A percentile compares a stretch with the other conserved stretches of the same genome.
phyloP scores from a whole-genome alignment of 108 stramenopile genomes.

The Cyclotella sp. region DNA sequence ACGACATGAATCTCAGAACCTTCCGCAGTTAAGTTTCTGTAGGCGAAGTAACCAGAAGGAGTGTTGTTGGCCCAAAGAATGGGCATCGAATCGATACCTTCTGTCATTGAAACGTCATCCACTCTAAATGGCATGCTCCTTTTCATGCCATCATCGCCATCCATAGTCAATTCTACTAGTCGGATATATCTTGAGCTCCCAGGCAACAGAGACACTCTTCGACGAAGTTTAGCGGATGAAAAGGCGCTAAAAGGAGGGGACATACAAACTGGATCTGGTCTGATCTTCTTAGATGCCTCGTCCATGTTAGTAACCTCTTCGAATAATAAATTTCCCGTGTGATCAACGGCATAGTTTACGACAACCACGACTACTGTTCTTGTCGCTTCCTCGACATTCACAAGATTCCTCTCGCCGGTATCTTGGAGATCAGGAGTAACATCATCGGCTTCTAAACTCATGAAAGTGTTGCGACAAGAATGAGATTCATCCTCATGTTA shows the following conservation, averaged over 20 bases:
- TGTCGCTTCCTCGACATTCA: slow-evolving; percentile 5
- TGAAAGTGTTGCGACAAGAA: too few relatives aligned
- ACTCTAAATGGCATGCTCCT: slow-evolving; percentile 71
- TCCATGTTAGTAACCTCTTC: slow-evolving; percentile 44
- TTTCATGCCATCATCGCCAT: slow-evolving; percentile 67
- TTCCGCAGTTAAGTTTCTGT: slow-evolving; percentile 67
- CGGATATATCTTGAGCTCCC: slow-evolving; percentile 54
- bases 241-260: slow-evolving; percentile 75
- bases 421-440: slow-evolving; percentile 44
- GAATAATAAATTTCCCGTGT: slow-evolving; percentile 81
- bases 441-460: slow-evolving; percentile 47
- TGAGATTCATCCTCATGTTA: too few relatives aligned
- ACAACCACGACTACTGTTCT: slow-evolving; percentile 69
- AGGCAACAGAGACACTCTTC: slow-evolving; percentile 79
- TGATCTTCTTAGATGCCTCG: not conserved
- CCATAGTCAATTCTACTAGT: slow-evolving; percentile 80
- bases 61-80: slow-evolving; percentile 73
- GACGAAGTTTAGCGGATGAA: slow-evolving; percentile 53
- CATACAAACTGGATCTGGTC: slow-evolving; percentile 11
- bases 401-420: slow-evolving; percentile 1
- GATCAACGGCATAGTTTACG: slow-evolving; percentile 81
- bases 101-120: slow-evolving; percentile 72
- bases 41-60: slow-evolving; percentile 76
- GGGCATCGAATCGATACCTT: slow-evolving; percentile 74
- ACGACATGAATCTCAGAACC: slow-evolving; percentile 83